These are phyloP conservation scores for Erodium maritimum DNA, from an alignment of 345 rosid species.

Conservation along the genomic window DNA sequence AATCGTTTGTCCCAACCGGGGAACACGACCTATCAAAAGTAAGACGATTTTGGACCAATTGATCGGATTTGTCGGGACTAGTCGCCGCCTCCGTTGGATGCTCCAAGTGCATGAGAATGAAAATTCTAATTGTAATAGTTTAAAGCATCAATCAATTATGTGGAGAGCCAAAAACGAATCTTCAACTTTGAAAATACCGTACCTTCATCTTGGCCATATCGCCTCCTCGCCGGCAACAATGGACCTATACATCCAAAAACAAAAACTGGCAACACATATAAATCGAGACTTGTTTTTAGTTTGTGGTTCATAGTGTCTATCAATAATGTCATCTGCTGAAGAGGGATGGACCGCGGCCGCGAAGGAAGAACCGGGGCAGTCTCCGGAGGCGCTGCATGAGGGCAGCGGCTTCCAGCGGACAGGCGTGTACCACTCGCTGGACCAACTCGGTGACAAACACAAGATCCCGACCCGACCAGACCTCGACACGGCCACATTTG, in stretches of 20 bases:
- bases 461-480: slow-evolving; percentile 23
- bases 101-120: too few species aligned
- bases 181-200: background rate
- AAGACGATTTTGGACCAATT: too few species aligned
- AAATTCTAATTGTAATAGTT: background rate
- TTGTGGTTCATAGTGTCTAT: background rate
- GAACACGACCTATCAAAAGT: too few species aligned
- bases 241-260: background rate
- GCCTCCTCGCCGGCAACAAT: slow-evolving; percentile 10
- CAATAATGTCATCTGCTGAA: slow-evolving; percentile 18
- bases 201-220: background rate
- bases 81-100: too few species aligned
- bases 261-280: too few species aligned
- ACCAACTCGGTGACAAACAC: slow-evolving; percentile 18
- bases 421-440: slow-evolving; percentile 31
- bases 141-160: too few species aligned
- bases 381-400: background rate
- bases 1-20: too few species aligned
- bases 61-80: too few species aligned
- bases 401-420: slow-evolving; percentile 28
- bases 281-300: too few species aligned
- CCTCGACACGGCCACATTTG: slow-evolving; percentile 25
- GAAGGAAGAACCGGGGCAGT: slow-evolving; percentile 8
- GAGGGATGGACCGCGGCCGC: slow-evolving; percentile 6
- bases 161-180: background rate